These are phyloP conservation scores for Candida ovalis DNA, from an alignment of 805 yeast genomes.

Conservation along the genomic window DNA sequence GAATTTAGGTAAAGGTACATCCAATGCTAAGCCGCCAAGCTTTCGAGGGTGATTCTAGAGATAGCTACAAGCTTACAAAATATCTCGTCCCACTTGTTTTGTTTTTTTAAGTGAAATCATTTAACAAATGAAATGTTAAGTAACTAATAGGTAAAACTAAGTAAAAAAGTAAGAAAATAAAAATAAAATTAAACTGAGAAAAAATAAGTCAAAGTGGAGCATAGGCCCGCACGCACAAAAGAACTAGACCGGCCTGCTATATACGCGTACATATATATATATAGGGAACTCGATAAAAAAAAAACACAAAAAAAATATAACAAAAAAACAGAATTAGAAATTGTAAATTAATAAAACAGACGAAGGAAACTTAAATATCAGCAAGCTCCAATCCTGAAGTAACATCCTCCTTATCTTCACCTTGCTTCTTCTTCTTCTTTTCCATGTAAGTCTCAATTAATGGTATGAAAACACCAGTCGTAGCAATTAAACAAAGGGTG, in stretches of 20 bases:
- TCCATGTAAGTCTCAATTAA: slow-evolving; percentile 13
- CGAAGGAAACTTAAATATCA: not conserved
- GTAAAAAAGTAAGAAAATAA: not conserved
- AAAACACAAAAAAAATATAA: too few species aligned
- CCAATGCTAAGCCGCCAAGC: too few species aligned
- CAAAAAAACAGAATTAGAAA: not conserved
- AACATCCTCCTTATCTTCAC: not conserved
- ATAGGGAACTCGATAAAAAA: not conserved
- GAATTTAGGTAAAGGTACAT: too few species aligned
- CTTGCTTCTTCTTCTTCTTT: slow-evolving; percentile 4
- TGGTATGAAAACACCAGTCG: slow-evolving; percentile 24
- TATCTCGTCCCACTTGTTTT: too few species aligned
- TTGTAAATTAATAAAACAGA: not conserved
- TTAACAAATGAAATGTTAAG: too few species aligned
- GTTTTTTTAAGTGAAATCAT: too few species aligned
- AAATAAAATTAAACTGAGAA: not conserved
- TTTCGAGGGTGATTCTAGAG: too few species aligned
- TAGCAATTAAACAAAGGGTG: slow-evolving; percentile 18
- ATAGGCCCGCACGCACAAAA: not conserved
- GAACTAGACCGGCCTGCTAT: not conserved
- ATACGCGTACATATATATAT: not conserved
- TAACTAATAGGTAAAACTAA: too few species aligned
- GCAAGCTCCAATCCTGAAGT: not conserved
- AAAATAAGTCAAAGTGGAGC: not conserved
- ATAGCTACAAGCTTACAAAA: too few species aligned